Evolutionary conservation across 2,329 filamentous ascomycete genomes (phyloP), one percentile per base, ranked within the genome.

Genomic region (Aspergillus sp.): DNA sequence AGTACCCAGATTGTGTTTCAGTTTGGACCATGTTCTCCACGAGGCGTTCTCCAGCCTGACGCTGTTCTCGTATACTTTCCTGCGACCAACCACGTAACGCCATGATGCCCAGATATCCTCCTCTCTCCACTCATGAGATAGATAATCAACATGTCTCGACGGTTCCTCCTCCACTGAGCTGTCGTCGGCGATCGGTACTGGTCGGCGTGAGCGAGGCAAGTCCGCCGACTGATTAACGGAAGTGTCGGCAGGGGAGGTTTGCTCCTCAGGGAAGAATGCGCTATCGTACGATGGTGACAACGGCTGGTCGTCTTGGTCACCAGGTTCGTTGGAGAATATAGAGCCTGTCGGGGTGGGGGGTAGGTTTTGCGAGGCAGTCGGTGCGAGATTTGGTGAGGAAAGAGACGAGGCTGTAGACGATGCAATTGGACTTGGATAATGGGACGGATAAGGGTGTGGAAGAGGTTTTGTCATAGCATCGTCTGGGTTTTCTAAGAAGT

Each of bases 41-140:
- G 92, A 96, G 3, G 95, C 95, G 75, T 99, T 98, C 75, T 98
- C 95, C 31, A 98, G 77, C 50, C 95, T 83, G 35, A 87, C 88
- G 37, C 89, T 85, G 73, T 97, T 93, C 66, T 86, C 87, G 64
- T 96, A 96, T 53, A 90, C 84, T 59, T 86, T 86, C 66, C 89
- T 83, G 68, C 91, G 90, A 27, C 90, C 88, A 15, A 93, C 87
- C 66, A 98, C 91, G 71, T 96, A 95, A 70, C 92, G 88, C 95
- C 95, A 98, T 1, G 93, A 97, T 6, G 90, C 89, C 93, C 93
- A 98, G 24, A 98, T 96, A 75, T 99, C 93, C 74, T 98, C 93
- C 75, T 97, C 92, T 62, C 85, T 86, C 91, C 93, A 96, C 61
- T 93, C 86, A 70, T 98, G 90, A 17, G 93, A 96, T 47, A 97